phyloP scores from a whole-genome alignment of 345 rosid species.

The Euphorbia lathyris region DNA sequence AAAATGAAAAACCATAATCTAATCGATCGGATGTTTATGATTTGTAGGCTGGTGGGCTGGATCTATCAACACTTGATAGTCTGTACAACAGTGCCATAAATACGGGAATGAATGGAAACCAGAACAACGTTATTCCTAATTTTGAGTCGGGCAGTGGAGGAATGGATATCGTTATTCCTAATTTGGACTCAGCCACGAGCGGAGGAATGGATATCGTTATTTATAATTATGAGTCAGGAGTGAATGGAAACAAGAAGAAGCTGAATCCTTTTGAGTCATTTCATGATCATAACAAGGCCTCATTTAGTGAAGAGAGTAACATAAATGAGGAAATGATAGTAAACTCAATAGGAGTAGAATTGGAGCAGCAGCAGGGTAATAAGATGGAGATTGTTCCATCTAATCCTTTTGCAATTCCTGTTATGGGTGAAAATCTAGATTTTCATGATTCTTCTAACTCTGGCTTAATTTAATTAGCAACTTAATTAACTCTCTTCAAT shows the following conservation, averaged over 20 bases:
- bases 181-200: too few species aligned
- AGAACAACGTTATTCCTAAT: too few species aligned
- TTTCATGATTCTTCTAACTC: neutral
- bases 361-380: conserved; percentile 17
- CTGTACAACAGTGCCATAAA: conserved; percentile 23
- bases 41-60: conserved; percentile 33
- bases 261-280: conserved; percentile 15
- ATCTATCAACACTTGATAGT: conserved; percentile 25
- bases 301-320: neutral
- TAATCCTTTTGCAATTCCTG: conserved; percentile 18
- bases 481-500: neutral
- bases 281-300: conserved; percentile 10
- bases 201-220: too few species aligned
- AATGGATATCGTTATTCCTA: too few species aligned
- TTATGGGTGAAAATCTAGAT: neutral
- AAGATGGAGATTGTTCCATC: neutral
- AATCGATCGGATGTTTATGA: too few species aligned
- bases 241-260: conserved; percentile 8
- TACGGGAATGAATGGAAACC: conserved; percentile 6
- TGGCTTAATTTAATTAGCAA: neutral
- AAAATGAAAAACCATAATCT: too few species aligned
- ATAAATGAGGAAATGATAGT: conserved; percentile 6
- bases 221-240: too few species aligned
- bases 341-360: conserved; percentile 11
- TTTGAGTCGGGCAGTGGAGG: too few species aligned